Conservation (phyloP, 441 rosid species). For the Croton laevigatus region DNA sequence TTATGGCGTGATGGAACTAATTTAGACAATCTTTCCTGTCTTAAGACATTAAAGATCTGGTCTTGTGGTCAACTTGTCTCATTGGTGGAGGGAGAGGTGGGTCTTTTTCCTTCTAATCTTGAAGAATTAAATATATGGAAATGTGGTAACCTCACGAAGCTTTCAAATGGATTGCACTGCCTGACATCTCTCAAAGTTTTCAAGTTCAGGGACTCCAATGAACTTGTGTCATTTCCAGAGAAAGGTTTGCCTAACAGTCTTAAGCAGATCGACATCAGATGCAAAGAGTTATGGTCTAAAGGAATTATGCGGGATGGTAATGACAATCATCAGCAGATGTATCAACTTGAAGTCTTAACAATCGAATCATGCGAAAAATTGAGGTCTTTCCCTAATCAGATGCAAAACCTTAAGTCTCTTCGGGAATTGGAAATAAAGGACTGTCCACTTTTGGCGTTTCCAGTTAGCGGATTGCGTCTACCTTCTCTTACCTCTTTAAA, state of each 20-base stretch:
- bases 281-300: background rate
- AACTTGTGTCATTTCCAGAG: background rate
- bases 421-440: background rate
- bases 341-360: conserved; percentile 10
- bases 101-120: background rate
- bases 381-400: conserved; percentile 24
- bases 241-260: background rate
- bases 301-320: background rate
- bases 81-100: background rate
- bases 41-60: background rate
- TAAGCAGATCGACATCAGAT: background rate
- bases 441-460: too few species aligned
- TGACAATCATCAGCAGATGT: too few species aligned
- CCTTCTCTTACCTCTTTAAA: conserved; percentile 5
- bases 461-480: too few species aligned
- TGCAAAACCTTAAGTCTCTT: conserved; percentile 3
- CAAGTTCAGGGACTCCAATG: background rate
- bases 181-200: background rate
- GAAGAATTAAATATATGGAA: background rate
- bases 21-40: background rate
- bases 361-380: conserved; percentile 18
- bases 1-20: conserved; percentile 6
- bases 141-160: background rate
- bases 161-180: background rate
- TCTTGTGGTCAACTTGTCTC: background rate